Evolutionary conservation across 306 rosid species (phyloP), one percentile per base, ranked within the genome.

Genomic region (Calophaca sinica): DNA sequence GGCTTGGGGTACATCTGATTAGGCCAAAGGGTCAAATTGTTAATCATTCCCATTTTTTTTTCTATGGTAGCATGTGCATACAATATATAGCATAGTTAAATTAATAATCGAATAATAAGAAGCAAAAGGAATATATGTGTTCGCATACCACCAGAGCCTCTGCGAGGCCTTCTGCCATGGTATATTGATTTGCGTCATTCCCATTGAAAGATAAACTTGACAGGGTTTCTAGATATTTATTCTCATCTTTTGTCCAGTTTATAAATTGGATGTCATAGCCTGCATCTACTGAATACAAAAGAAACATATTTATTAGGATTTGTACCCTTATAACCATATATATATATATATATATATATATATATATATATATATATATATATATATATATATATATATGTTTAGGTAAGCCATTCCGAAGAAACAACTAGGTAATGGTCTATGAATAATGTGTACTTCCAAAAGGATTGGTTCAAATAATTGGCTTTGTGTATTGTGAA

Each of bases 1-100:
- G 79, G 62, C 15, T 14, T 68, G 7, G 74, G 67, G 53, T 51
- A 68, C 83, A 82, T 68, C 86, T 82, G 59, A 0, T 64, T 35
- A 32, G 26, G 42, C 20, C 62, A 72, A n/a, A 2, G 15, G 5
- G 36, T 80, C 2, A 28, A 10, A 52, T 32, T 35, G 26, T 28
- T 45, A 39, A 9, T 2, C 15, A 12, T n/a, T 9, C 2, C 2
- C 8, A 58, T 20, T 20, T 20, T 20, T n/a, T n/a, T 20, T 20
- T 20, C 26, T 20, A 20, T 20, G 26, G 26, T 20, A 20, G 26
- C 26, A 20, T 20, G 26, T 20, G 26, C 26, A 0, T 20, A 20
- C 26, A 20, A 20, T 48, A 74, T 38, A 9, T 67, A 35, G 38
- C 9, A 62, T 49, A 28, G 15, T 51, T 41, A 20, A 51, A 20